Evolutionary conservation across 169 alveolate genomes (phyloP), one percentile per base, ranked within the genome.

Genomic region (Neospora caninum): DNA sequence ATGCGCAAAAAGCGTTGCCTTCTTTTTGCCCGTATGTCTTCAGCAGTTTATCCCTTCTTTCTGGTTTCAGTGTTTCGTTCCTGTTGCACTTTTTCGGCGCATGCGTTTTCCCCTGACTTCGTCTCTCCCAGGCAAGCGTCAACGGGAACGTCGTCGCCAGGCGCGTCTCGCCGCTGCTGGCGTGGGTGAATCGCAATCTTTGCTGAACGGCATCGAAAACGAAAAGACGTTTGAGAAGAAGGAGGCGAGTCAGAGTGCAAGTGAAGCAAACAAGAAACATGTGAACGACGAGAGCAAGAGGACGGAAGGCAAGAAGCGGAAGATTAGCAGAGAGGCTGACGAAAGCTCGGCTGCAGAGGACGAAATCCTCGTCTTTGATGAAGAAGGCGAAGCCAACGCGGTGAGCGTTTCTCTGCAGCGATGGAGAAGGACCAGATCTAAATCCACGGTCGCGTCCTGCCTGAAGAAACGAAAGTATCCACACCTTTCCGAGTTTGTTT

Each of bases 101-200:
- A n/a, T n/a, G n/a, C n/a, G 7, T 53, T 53, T 18, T 7, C 18
- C 64, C 34, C 7, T 64, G 73, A 1, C 10, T 82, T 41, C 39
- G 36, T 39, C 4, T 31, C 43, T 43, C 64, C 36, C 89, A 82
- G 89, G 89, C 29, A 82, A 43, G 41, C 54, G 89, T 0, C 89
- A 82, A 31, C 53, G 89, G 25, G 89, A 82, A 67, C 58, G 89
- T 20, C 89, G 89, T 6, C 89, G 89, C 36, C 89, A 82, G 89
- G 67, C 53, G 53, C 89, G 89, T 34, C 89, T 82, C 34, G 89
- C 53, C 20, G 89, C 67, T 0, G 43, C 41, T 7, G 89, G 89
- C n/a, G 42, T 38, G 64, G n/a, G 67, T 29, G 89, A 27, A 16
- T 67, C 53, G 10, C 86, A n/a, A n/a, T 2, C 27, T n/a, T 20